Percentiles rank a stretch among this genome's conserved stretches.
Evolutionary conservation across 2,329 filamentous ascomycete species (phyloP).

Genomic region (Colletotrichum euphorbiae): DNA sequence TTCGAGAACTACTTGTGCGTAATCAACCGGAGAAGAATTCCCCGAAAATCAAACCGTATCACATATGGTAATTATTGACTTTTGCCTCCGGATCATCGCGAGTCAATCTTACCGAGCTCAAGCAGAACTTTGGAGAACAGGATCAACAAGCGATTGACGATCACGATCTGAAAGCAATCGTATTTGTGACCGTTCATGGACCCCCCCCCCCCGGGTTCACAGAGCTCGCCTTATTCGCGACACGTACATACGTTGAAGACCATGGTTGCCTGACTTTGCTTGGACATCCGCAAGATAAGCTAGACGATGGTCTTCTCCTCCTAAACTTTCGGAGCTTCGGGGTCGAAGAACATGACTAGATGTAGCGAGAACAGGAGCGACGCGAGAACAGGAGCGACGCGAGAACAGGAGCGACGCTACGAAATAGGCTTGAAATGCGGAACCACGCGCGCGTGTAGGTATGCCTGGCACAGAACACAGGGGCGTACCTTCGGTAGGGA

Average conservation of each 20-base stretch:
- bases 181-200: no score
- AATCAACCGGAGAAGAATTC: neutral
- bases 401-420: neutral
- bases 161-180: neutral
- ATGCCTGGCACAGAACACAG: neutral
- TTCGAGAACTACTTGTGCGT: neutral
- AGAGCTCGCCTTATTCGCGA: neutral
- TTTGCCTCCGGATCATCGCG: neutral
- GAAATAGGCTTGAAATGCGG: neutral
- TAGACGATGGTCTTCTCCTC: no score
- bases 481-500: neutral
- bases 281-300: no score
- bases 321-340: no score
- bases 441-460: neutral
- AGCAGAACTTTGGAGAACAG: neutral
- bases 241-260: no score
- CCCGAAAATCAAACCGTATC: neutral
- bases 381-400: no score
- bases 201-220: no score
- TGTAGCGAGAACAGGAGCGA: conserved; percentile 5
- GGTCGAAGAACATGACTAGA: neutral
- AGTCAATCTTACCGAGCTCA: neutral
- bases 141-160: conserved; percentile 13
- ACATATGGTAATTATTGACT: neutral
- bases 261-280: no score